Percentiles rank a stretch among this genome's conserved stretches.
These are phyloP conservation scores for Pichia rugopelliculosa DNA, from an alignment of 805 yeast species.

Conservation along the genomic window DNA sequence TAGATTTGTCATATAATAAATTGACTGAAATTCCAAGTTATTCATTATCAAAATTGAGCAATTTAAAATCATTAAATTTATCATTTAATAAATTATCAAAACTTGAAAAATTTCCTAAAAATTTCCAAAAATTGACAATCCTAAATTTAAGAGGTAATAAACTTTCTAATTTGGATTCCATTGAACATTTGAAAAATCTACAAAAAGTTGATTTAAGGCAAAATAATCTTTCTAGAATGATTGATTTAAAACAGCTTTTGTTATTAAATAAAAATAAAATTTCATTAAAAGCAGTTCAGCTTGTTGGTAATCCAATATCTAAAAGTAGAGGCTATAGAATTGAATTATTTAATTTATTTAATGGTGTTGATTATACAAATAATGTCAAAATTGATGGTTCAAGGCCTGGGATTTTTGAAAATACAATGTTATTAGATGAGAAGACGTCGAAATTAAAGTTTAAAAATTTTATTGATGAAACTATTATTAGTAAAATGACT, in stretches of 20 bases:
- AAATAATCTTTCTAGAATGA: constrained; percentile 34
- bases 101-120: constrained; percentile 29
- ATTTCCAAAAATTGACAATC: constrained; percentile 36
- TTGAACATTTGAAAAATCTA: constrained; percentile 36
- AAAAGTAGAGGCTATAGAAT: constrained; percentile 38
- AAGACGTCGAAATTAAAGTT: constrained; percentile 39
- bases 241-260: constrained; percentile 35
- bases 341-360: constrained; percentile 48
- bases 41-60: constrained; percentile 41
- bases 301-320: constrained; percentile 34
- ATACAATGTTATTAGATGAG: constrained; percentile 44
- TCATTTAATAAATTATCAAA: constrained; percentile 40
- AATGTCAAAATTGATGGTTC: constrained; percentile 50
- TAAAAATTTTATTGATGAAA: constrained; percentile 33
- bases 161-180: constrained; percentile 34
- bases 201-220: constrained; percentile 49
- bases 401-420: constrained; percentile 54
- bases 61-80: constrained; percentile 45
- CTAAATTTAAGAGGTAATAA: constrained; percentile 46
- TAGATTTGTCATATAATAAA: constrained; percentile 51
- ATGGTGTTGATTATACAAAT: constrained; percentile 44
- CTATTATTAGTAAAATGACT: constrained; percentile 30
- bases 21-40: constrained; percentile 41
- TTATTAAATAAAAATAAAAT: constrained; percentile 17
- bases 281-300: constrained; percentile 21